A percentile compares a stretch with the other conserved stretches of the same genome.
Conservation (phyloP, 1,139 yeast genomes). For the Meyerozyma athensensis region DNA sequence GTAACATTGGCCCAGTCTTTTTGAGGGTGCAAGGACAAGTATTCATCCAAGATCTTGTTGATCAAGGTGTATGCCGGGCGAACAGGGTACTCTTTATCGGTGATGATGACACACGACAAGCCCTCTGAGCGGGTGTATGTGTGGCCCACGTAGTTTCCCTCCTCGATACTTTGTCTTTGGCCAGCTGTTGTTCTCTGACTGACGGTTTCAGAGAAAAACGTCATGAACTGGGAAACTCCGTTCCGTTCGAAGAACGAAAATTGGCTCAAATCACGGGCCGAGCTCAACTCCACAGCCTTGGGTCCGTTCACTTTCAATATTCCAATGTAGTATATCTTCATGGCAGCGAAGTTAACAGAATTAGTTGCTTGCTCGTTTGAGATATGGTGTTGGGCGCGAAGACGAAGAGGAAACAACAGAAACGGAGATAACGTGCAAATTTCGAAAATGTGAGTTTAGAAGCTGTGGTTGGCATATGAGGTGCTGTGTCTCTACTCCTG, state of each 20-base stretch:
- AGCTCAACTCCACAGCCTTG: conserved; percentile 70
- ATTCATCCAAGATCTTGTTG: conserved; percentile 89
- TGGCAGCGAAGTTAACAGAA: conserved; percentile 17
- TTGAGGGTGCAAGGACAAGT: conserved; percentile 76
- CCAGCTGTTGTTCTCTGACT: conserved; percentile 84
- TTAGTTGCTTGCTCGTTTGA: no score
- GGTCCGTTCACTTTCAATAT: conserved; percentile 61
- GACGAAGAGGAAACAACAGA: no score
- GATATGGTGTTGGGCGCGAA: no score
- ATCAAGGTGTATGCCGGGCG: conserved; percentile 95
- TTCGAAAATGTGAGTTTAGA: no score
- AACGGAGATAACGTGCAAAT: no score
- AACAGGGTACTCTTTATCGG: conserved; percentile 94
- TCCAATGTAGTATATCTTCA: conserved; percentile 92
- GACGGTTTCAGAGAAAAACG: conserved; percentile 88
- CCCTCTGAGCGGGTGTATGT: conserved; percentile 90
- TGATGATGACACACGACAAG: conserved; percentile 84
- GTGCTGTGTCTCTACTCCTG: no score
- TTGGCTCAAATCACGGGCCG: conserved; percentile 77
- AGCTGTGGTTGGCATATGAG: no score
- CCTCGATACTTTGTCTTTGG: conserved; percentile 92
- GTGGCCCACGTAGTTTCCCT: conserved; percentile 87
- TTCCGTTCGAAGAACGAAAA: conserved; percentile 85
- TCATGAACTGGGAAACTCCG: conserved; percentile 83
- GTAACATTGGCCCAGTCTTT: conserved; percentile 59